These are phyloP conservation scores for Erythrobasidium hasegawianum DNA, from an alignment of 1,284 basidiomycete species.

Conservation along the genomic window DNA sequence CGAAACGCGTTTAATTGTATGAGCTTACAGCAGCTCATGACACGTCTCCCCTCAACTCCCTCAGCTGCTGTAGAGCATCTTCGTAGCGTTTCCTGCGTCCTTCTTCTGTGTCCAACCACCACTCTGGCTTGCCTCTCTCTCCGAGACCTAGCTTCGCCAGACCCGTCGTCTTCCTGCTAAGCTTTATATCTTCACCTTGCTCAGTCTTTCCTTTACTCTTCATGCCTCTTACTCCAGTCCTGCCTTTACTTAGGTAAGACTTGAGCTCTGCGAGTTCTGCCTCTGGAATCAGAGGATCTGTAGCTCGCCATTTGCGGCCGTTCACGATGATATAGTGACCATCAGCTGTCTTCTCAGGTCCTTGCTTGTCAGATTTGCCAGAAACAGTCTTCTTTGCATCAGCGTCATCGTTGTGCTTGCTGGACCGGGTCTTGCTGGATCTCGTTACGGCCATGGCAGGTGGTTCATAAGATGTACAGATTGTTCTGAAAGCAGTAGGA, in stretches of 20 bases:
- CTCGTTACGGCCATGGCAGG: conserved; percentile 28
- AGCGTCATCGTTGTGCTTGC: neutral
- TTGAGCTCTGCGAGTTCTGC: conserved; percentile 28
- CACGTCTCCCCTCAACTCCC: neutral
- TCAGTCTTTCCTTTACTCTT: conserved; percentile 10
- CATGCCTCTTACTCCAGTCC: conserved; percentile 8
- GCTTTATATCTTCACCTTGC: conserved; percentile 11
- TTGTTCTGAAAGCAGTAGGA: neutral
- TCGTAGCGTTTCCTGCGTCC: conserved; percentile 11
- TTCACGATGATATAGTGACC: conserved; percentile 34
- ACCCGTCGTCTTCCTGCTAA: conserved; percentile 12
- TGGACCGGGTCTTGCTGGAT: conserved; percentile 1
- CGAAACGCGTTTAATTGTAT: too few species aligned
- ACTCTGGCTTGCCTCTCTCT: conserved; percentile 27
- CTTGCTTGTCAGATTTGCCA: neutral
- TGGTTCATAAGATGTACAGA: neutral
- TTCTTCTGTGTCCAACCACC: conserved; percentile 25
- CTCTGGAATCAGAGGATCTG: conserved; percentile 27
- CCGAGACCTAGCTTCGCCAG: conserved; percentile 30
- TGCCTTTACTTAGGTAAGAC: conserved; percentile 13
- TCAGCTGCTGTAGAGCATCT: conserved; percentile 15
- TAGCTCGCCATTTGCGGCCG: conserved; percentile 33
- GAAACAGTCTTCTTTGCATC: neutral
- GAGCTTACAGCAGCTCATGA: too few species aligned
- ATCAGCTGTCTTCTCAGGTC: conserved; percentile 14